These are phyloP conservation scores for Pythium grandisporangium DNA, from an alignment of 352 stramenopile genomes.

Conservation along the genomic window DNA sequence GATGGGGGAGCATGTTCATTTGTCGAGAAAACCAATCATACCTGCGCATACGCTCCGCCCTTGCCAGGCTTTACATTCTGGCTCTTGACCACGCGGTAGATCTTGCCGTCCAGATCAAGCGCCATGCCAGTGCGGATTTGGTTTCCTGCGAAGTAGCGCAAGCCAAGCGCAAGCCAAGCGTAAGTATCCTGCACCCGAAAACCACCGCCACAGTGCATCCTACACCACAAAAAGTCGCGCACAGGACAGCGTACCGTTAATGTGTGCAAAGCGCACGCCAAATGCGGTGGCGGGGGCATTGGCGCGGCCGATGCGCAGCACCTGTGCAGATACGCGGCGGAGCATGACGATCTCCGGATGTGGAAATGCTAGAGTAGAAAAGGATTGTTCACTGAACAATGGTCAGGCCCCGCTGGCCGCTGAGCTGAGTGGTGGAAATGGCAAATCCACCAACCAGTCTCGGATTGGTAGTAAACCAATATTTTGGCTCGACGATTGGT, in stretches of 20 bases:
- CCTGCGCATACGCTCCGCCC: constrained; percentile 71
- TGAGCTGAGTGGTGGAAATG: constrained; percentile 8
- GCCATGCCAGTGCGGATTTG: constrained; percentile 77
- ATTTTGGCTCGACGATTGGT: constrained; percentile 13
- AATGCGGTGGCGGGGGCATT: constrained; percentile 7
- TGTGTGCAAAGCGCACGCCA: constrained; percentile 41
- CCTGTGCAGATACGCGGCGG: constrained; percentile 9
- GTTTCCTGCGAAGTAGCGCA: constrained; percentile 37
- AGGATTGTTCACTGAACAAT: too few species aligned
- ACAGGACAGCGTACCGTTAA: constrained; percentile 38
- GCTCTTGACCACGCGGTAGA: constrained; percentile 79
- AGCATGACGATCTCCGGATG: too few species aligned
- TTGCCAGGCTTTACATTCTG: constrained; percentile 84
- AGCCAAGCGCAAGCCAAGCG: not conserved
- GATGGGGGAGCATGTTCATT: not conserved
- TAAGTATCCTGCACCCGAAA: not conserved
- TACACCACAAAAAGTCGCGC: not conserved
- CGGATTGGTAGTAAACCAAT: constrained; percentile 1
- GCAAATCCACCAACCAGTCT: too few species aligned
- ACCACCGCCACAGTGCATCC: not conserved
- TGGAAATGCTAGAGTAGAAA: too few species aligned
- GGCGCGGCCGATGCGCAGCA: constrained; percentile 5
- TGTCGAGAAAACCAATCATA: constrained; percentile 4
- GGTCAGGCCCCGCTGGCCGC: not conserved
- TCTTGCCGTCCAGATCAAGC: constrained; percentile 73